phyloP scores from a whole-genome alignment of 2,329 filamentous ascomycete species.

The Hypoxylon sp. region DNA sequence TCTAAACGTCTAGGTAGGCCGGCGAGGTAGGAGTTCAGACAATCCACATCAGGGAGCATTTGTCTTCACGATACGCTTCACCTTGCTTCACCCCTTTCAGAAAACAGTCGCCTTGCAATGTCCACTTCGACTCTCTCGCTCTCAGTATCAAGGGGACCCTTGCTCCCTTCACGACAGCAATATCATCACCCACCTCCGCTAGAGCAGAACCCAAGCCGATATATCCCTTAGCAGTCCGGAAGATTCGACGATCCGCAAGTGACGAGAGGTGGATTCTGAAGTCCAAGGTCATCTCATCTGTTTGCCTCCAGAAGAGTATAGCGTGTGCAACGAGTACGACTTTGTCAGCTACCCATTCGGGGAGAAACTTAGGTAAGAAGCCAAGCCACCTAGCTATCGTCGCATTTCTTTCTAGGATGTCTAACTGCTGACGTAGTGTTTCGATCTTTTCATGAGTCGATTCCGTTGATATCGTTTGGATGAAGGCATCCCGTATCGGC shows the following conservation, averaged over 20 bases:
- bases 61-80: constrained; percentile 37
- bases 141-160: constrained; percentile 38
- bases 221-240: constrained; percentile 36
- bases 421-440: constrained; percentile 28
- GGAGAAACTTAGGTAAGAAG: constrained; percentile 20
- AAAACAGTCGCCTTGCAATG: constrained; percentile 38
- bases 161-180: constrained; percentile 35
- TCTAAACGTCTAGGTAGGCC: not conserved
- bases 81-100: constrained; percentile 38
- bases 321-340: constrained; percentile 23
- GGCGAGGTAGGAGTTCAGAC: constrained; percentile 14
- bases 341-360: constrained; percentile 31
- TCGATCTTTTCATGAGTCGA: constrained; percentile 29
- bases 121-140: constrained; percentile 26
- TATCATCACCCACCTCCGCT: constrained; percentile 34
- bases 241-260: constrained; percentile 31
- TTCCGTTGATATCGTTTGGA: constrained; percentile 32
- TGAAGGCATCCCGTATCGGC: constrained; percentile 37
- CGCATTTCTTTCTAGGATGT: constrained; percentile 35
- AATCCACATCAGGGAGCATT: constrained; percentile 36
- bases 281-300: constrained; percentile 35
- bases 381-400: constrained; percentile 26
- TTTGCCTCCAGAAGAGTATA: constrained; percentile 27
- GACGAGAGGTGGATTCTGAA: constrained; percentile 37
- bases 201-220: constrained; percentile 39